Base-by-base conservation (phyloP, 306 rosid species). In the Malus asiatica region DNA sequence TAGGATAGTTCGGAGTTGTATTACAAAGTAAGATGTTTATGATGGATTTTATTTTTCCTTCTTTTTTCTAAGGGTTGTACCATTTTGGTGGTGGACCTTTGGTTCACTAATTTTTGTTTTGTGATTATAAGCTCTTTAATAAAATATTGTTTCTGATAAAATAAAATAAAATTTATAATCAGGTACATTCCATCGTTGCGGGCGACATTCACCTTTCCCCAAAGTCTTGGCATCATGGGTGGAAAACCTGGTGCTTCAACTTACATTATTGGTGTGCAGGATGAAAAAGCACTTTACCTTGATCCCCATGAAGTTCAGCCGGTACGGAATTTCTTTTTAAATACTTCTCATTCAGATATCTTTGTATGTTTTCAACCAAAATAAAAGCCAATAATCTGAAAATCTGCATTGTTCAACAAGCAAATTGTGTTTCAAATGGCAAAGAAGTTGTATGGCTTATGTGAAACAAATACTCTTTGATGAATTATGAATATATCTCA, bases 191-290 rank as follows among this genome's bases (percentile, higher is more conserved):
- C 97, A 19, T 82, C 90, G 51, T 79, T 95, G 88, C 86, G 83
- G 81, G 87, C 91, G 76, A 95, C 96, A 46, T 92, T 92, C 74
- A 89, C 88, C 44, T 95, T 90, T 86, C 93, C 97, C 40, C 99
- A 95, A 74, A 92, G 99, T 83, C 92, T 95, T 32, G 99, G 99
- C 71, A 92, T 95, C 77, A 85, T 95, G 89, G 99, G 99, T 48
- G 97, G 99, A 53, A 95, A 81, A 78, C 93, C 97, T 55, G 96
- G 99, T 76, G 91, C 89, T 48, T 95, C 99, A 59, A 95, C 99
- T 23, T 95, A 95, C 76, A 89, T 95, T 27, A 80, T 95, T 38
- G 99, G 99, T 40, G 91, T 89, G 66, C 99, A 95, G 78, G 92
- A 83, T 84, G 97, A 86, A n/a, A 90, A 90, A 76, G 97, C 92